These are phyloP conservation scores for Rhodomyrtus tomentosa DNA, from an alignment of 345 rosid species.

Conservation along the genomic window DNA sequence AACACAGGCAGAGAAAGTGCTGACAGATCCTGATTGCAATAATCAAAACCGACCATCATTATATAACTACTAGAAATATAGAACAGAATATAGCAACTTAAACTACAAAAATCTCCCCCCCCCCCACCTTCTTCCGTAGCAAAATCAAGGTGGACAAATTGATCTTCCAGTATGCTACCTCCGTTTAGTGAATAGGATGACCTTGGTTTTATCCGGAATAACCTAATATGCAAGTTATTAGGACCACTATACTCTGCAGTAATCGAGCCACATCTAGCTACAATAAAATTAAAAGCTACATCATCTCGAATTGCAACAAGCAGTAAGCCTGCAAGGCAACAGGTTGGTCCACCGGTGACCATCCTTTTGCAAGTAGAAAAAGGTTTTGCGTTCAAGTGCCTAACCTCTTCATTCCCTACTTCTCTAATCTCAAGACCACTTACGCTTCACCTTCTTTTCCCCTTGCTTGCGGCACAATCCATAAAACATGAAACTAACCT, in stretches of 20 bases:
- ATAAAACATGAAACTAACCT: background rate
- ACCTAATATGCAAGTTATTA: background rate
- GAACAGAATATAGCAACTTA: background rate
- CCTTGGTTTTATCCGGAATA: background rate
- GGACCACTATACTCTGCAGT: background rate
- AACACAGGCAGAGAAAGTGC: background rate
- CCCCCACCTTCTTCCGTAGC: background rate
- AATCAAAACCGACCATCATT: background rate
- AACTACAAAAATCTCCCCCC: background rate
- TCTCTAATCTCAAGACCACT: background rate
- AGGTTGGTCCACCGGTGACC: background rate
- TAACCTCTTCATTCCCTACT: background rate
- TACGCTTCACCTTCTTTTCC: background rate
- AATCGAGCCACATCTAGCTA: background rate
- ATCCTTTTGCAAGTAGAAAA: background rate
- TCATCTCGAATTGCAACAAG: background rate
- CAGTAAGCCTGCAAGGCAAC: background rate
- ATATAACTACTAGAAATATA: background rate
- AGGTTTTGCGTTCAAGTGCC: background rate
- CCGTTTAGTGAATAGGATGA: background rate
- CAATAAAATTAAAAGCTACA: background rate
- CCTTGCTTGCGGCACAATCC: background rate
- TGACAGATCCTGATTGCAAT: background rate
- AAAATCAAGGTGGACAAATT: background rate
- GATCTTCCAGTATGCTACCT: no score